Conservation (phyloP, 305 asterid genomes). For the Plantago lanceolata region DNA sequence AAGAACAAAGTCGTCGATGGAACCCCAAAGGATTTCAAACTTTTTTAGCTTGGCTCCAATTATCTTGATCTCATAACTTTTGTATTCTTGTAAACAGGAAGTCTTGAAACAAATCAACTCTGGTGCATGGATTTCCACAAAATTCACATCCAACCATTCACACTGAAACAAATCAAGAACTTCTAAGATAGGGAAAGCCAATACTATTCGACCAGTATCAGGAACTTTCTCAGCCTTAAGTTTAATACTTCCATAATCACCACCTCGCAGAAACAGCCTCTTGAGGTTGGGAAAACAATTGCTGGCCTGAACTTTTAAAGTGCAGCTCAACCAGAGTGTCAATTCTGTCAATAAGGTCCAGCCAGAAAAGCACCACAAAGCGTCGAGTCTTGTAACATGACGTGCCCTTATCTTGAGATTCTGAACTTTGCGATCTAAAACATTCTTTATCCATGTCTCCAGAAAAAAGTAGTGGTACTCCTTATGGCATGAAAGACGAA, state of each 20-base stretch:
- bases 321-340: background rate
- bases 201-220: background rate
- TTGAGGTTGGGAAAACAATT: conserved; percentile 11
- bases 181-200: background rate
- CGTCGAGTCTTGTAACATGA: accelerated
- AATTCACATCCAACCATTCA: background rate
- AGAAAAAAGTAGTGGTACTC: background rate
- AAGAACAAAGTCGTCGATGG: background rate
- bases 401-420: background rate
- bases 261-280: background rate
- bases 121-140: conserved; percentile 2
- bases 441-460: background rate
- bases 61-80: background rate
- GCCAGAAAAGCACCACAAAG: too few species aligned
- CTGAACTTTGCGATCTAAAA: background rate
- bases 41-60: conserved; percentile 4
- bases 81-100: background rate
- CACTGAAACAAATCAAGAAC: background rate
- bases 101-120: background rate
- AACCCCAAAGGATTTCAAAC: background rate
- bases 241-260: background rate
- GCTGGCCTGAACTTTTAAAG: background rate
- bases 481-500: background rate
- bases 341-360: background rate
- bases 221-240: background rate